Base-by-base conservation (phyloP, 163 green algal genomes). In the Prototheca cutis region DNA sequence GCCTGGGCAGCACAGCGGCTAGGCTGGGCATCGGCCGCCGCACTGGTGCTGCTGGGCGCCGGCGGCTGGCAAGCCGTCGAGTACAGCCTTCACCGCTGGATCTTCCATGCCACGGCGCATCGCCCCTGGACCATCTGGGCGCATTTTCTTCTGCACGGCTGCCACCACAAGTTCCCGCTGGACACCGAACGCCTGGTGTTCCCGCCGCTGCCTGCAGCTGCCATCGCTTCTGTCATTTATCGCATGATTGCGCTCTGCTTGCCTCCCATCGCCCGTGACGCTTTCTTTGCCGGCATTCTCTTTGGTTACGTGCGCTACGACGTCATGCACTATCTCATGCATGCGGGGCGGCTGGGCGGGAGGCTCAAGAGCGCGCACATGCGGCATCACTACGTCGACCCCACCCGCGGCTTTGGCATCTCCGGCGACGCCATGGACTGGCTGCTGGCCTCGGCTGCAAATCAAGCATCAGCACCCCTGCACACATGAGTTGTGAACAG, bases 261-360 rank as follows among this genome's bases (percentile, higher is more conserved):
- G 15, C 54, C n/a, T 33, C 6, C 32, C 25, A 21, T 54, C 24
- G 25, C 19, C 5, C 17, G 25, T 30, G 21, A 47, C 33, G 42
- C 63, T 2, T 7, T 75, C 6, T 78, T 75, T 49, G 40, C 53
- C n/a, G 90, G 90, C n/a, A 80, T 89, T 39, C 51, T 95, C 4
- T 55, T 84, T 19, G 90, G 89, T 13, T 97, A 97, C 58, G 70
- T 96, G 4, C 58, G 64, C 19, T 97, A 97, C 66, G 90, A 97
- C 68, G 83, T 75, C 59, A 65, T 82, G 25, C 90, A 97, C 58
- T 97, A 90, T 67, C 65, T 68, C 31, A 71, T 93, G 23, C 90
- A 97, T 65, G 80, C 87, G 49, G 61, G 72, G 3, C 15, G 58
- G 28, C 47, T 78, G 21, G 32, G 45, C 21, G 53, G 33, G 23